These are phyloP conservation scores for Pyracantha coccinea DNA, from an alignment of 331 rosid genomes.

Conservation along the genomic window DNA sequence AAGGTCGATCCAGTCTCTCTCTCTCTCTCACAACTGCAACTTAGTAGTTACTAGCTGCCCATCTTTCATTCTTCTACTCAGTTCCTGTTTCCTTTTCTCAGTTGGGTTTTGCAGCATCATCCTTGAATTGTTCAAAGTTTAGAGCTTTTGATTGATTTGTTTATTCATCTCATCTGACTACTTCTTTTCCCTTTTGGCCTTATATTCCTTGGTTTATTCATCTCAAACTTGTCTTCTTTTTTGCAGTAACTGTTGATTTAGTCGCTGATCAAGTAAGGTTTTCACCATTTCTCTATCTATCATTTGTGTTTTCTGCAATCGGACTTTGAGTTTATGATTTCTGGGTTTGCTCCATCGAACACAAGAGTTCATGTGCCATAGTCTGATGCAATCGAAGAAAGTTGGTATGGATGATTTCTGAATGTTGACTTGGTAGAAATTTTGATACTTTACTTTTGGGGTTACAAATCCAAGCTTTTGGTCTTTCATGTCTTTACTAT, in stretches of 20 bases:
- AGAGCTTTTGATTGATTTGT: conserved; percentile 4
- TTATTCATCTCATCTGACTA: not conserved
- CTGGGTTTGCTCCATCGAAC: not conserved
- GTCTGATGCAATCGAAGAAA: not conserved
- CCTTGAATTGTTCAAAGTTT: conserved; percentile 16
- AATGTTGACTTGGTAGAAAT: not conserved
- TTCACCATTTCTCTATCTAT: conserved; percentile 9
- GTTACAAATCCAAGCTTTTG: conserved; percentile 16
- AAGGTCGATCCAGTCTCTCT: not conserved
- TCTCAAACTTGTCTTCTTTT: conserved; percentile 1
- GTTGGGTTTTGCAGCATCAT: conserved; percentile 6
- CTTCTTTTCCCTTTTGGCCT: not conserved
- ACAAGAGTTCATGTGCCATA: not conserved
- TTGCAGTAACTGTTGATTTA: conserved; percentile 3
- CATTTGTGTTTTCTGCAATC: not conserved
- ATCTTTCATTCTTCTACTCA: not conserved
- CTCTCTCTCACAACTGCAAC: not conserved
- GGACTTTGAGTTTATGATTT: not conserved
- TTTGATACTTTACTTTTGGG: not conserved
- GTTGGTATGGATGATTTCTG: not conserved
- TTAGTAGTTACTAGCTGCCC: not conserved
- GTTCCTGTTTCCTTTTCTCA: not conserved
- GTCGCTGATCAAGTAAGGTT: not conserved
- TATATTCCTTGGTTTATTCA: too few relatives aligned
- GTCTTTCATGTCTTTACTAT: not conserved